Evolutionary conservation across 768 basidiomycete species (phyloP).

Genomic region (Mycena leptocephala): DNA sequence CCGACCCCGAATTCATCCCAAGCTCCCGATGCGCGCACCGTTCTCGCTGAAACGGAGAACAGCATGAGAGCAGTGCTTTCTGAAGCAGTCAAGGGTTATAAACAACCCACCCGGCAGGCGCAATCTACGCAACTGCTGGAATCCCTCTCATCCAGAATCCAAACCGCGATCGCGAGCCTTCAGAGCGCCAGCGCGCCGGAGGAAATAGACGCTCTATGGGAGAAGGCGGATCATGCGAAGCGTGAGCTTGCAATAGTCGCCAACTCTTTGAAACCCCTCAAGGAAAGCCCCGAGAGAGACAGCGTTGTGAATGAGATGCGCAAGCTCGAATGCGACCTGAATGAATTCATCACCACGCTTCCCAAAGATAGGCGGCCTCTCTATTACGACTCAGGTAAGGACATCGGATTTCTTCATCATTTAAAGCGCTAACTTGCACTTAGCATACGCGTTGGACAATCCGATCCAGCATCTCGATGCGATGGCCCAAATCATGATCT

Average conservation of each 20-base stretch:
- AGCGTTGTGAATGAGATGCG: background rate
- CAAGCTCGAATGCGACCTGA: background rate
- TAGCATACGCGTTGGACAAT: slow-evolving; percentile 3
- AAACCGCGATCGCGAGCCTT: background rate
- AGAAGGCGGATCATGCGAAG: background rate
- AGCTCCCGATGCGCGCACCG: background rate
- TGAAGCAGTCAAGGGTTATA: background rate
- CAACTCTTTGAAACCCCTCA: background rate
- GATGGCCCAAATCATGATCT: no score
- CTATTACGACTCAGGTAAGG: slow-evolving; percentile 12
- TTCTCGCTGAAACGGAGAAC: background rate
- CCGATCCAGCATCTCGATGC: slow-evolving; percentile 1
- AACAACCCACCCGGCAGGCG: slow-evolving; percentile 5
- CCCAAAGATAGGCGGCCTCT: background rate
- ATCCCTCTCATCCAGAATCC: background rate
- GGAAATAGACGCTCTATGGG: background rate
- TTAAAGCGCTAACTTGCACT: background rate
- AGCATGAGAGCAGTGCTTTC: background rate
- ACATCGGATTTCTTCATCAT: background rate
- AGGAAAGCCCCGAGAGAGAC: background rate
- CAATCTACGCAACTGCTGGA: background rate
- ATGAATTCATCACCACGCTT: background rate
- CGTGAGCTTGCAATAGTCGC: background rate
- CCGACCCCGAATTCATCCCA: background rate
- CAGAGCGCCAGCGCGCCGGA: background rate